A percentile compares a stretch with the other conserved stretches of the same genome.
Evolutionary conservation across 306 rosid species (phyloP).

Genomic region (Crataegus laevigata): DNA sequence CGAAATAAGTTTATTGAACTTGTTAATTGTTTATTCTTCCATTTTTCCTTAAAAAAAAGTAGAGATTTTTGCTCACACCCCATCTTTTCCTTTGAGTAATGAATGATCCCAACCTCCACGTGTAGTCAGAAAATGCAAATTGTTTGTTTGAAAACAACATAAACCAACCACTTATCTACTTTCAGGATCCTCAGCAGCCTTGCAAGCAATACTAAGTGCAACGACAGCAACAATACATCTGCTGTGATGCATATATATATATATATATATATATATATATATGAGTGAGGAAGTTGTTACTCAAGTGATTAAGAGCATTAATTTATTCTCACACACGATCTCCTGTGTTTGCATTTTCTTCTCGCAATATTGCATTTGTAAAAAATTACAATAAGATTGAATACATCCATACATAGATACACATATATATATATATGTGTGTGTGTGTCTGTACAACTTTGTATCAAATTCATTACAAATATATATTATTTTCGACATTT

Average conservation of each 20-base stretch:
- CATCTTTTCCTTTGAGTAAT: neutral
- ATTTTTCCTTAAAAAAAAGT: neutral
- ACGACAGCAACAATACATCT: neutral
- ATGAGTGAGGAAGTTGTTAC: neutral
- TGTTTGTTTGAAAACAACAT: neutral
- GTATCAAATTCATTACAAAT: too few species aligned
- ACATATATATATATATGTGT: too few species aligned
- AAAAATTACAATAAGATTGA: fast-evolving
- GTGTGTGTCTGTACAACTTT: too few species aligned
- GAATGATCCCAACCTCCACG: neutral
- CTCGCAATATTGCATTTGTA: too few species aligned
- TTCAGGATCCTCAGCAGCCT: neutral
- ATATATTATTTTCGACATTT: too few species aligned
- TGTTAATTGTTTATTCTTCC: neutral
- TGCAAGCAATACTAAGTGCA: neutral
- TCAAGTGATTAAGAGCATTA: neutral
- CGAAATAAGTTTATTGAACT: too few species aligned
- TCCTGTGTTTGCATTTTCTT: fast-evolving
- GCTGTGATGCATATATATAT: neutral
- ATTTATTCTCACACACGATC: fast-evolving
- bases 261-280: too few species aligned
- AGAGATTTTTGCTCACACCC: neutral
- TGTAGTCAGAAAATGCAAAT: neutral
- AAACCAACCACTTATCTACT: neutral
- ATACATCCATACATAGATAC: too few species aligned